Base-by-base conservation (phyloP, 1,284 basidiomycete genomes). In the Ceratobasidium sp. region DNA sequence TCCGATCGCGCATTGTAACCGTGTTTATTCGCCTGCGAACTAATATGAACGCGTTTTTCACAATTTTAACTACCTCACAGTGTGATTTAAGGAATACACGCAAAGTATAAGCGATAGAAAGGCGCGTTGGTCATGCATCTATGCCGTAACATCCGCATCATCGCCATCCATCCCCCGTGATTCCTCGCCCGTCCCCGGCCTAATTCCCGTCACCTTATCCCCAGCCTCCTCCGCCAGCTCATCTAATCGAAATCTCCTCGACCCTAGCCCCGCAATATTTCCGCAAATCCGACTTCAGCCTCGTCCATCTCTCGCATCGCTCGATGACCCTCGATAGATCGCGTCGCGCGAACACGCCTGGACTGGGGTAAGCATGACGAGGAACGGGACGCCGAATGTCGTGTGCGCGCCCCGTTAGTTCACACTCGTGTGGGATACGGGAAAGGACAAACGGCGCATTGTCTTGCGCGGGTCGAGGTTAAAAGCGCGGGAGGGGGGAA, bases 331-430 rank as follows among this genome's bases (percentile, higher is more conserved):
- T 63, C 91, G 90, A 81, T 95, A 92, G 71, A 97, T 93, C 1
- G 87, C 86, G 1, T 90, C 86, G 0, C 88, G 83, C 82, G 88
- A 77, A 44, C 85, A 88, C 0, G 94, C 93, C 79, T 95, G 88
- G 66, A 93, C 89, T 42, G 85, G 87, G 26, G 89, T 86, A 64
- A 98, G 86, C 0, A 91, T 91, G 42, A 92, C 86, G 66, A 97
- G 87, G 86, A 94, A 93, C 0, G 97, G 96, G 80, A 91, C 89
- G 0, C 94, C 94, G 81, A 95, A 95, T 46, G 81, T 44, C 90
- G 20, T 40, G 51, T 15, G 77, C 15, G 26, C 15, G 13, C 26
- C 12, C 53, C 76, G 69, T 18, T 56, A 56, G 28, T 6, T n/a
- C 9, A 28, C 28, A 12, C 13, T 18, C 23, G 42, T 58, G 69